phyloP scores from a whole-genome alignment of 176 grass and related monocot genomes.

The Musa acuminata region DNA sequence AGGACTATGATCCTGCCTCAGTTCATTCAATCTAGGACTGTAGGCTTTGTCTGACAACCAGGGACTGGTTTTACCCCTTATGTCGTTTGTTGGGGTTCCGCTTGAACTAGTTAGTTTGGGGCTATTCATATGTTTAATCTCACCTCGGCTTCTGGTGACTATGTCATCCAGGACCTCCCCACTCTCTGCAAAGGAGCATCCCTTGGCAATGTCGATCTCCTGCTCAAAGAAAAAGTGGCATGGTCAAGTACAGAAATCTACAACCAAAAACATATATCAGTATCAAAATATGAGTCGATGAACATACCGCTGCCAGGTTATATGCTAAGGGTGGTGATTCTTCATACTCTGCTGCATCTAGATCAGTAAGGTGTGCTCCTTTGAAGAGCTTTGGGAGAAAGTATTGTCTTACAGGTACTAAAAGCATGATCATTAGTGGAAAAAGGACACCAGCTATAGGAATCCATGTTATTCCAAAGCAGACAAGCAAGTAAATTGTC shows the following conservation, averaged over 20 bases:
- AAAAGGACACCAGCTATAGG: constrained; percentile 95
- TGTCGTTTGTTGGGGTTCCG: constrained; percentile 61
- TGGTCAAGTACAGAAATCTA: not conserved
- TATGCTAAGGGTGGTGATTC: constrained; percentile 90
- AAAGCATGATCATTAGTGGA: constrained; percentile 98
- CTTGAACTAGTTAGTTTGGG: constrained; percentile 93
- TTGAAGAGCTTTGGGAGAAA: constrained; percentile 97
- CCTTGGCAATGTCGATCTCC: constrained; percentile 50
- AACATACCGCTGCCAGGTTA: constrained; percentile 47
- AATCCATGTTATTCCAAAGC: constrained; percentile 98
- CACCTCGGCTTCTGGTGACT: constrained; percentile 87
- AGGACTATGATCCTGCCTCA: constrained; percentile 53
- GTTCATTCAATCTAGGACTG: constrained; percentile 55
- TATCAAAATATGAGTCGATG: not conserved
- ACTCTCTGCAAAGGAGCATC: constrained; percentile 33
- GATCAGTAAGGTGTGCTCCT: constrained; percentile 75
- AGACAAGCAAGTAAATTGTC: constrained; percentile 61
- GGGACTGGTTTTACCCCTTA: constrained; percentile 55
- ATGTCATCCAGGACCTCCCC: constrained; percentile 73
- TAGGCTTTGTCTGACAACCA: constrained; percentile 66
- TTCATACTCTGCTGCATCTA: constrained; percentile 85
- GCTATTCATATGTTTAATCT: constrained; percentile 78
- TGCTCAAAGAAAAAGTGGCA: constrained; percentile 31
- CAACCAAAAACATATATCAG: not conserved
- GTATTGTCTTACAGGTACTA: constrained; percentile 89